phyloP scores from a whole-genome alignment of 2,329 filamentous ascomycete species.

The Annulohypoxylon truncatum region DNA sequence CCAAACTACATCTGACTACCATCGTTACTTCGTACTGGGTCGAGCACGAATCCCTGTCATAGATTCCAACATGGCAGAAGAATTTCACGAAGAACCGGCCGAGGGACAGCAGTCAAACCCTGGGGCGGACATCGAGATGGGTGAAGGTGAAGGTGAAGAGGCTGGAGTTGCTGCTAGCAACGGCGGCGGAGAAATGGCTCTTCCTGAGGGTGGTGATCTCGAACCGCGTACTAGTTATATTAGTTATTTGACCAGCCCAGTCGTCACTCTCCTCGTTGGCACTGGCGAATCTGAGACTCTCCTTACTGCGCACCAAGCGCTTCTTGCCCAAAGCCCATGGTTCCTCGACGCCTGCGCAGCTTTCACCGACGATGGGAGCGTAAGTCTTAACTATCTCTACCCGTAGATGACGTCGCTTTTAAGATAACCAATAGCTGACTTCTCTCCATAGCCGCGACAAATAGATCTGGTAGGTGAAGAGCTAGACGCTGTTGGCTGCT shows the following conservation, averaged over 20 bases:
- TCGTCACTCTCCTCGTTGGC: conserved; percentile 76
- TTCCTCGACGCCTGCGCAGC: conserved; percentile 72
- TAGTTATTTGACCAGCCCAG: conserved; percentile 74
- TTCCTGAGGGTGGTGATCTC: conserved; percentile 53
- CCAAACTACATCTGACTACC: not conserved
- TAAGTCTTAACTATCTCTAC: conserved; percentile 54
- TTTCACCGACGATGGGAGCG: conserved; percentile 71
- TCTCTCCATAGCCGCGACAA: conserved; percentile 64
- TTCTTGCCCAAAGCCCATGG: conserved; percentile 79
- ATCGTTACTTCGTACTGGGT: not conserved
- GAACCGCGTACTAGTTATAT: conserved; percentile 60
- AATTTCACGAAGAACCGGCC: conserved; percentile 45
- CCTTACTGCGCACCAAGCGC: conserved; percentile 82
- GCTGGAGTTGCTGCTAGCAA: conserved; percentile 41
- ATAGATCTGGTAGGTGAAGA: conserved; percentile 77
- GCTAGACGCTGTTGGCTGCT: conserved; percentile 79
- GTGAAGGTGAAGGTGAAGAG: conserved; percentile 50
- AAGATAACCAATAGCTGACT: conserved; percentile 17
- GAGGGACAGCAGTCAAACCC: conserved; percentile 48
- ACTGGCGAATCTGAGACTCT: conserved; percentile 68
- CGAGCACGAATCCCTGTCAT: not conserved
- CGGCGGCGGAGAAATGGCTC: conserved; percentile 51
- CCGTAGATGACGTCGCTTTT: not conserved
- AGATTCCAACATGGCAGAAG: conserved; percentile 45
- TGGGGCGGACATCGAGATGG: conserved; percentile 50